Percentiles rank a stretch among this genome's conserved stretches.
These are phyloP conservation scores for Pneumocystis carinii DNA, from an alignment of 1,139 yeast genomes.

Conservation along the genomic window DNA sequence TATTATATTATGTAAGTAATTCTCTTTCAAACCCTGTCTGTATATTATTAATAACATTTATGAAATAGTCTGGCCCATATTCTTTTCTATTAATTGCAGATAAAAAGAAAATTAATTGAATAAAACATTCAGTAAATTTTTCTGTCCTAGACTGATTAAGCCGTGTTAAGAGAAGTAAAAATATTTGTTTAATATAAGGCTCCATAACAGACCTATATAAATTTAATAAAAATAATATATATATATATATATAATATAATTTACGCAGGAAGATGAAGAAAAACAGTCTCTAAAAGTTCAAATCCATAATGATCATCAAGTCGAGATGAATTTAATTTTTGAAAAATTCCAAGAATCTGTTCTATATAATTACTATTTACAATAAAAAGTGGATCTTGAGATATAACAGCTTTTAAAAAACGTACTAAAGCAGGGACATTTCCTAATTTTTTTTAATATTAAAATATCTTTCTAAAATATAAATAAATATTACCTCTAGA, in stretches of 20 bases:
- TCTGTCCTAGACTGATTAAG: conserved; percentile 72
- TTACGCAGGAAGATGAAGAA: conserved; percentile 41
- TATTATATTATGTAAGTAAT: conserved; percentile 20
- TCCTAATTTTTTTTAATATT: not conserved
- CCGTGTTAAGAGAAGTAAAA: conserved; percentile 61
- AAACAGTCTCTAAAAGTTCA: conserved; percentile 60
- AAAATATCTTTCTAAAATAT: not conserved
- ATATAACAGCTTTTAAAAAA: conserved; percentile 55
- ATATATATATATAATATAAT: conserved; percentile 1
- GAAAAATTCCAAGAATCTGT: conserved; percentile 92
- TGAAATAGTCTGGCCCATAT: conserved; percentile 37
- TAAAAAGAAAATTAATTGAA: conserved; percentile 50
- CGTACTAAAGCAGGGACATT: conserved; percentile 87
- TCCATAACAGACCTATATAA: conserved; percentile 24
- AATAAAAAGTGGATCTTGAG: conserved; percentile 39
- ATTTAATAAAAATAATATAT: not conserved
- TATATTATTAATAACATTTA: conserved; percentile 44
- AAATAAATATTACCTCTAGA: conserved; percentile 38
- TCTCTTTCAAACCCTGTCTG: conserved; percentile 27
- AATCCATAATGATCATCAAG: conserved; percentile 70
- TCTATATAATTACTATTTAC: conserved; percentile 29
- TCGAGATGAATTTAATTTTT: conserved; percentile 74
- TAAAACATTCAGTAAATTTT: conserved; percentile 46
- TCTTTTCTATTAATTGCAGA: conserved; percentile 32
- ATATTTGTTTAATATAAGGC: conserved; percentile 55